Base-by-base conservation (phyloP, 192 early-diverging fungal species). In the Coemansia sp. region DNA sequence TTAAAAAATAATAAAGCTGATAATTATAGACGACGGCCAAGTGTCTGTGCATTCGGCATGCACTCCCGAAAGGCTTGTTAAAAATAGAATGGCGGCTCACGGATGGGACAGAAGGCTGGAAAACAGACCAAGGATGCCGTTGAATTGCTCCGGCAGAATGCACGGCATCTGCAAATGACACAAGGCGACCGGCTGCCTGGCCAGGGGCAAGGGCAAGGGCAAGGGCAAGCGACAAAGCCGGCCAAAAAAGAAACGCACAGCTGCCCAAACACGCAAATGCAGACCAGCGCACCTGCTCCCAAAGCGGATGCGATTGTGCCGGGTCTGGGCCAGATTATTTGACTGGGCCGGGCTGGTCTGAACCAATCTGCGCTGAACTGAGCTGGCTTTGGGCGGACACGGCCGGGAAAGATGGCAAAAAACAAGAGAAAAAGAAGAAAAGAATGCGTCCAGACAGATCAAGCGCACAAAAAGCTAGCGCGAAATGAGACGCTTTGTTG, bases 41-140 rank as follows among this genome's bases (percentile, higher is more conserved):
- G n/a, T 55, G 52, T 20, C 29, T 30, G 52, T 55, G 52, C 52
- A 55, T 55, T 28, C 29, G 52, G 29, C 52, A 55, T 55, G 52
- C 25, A 55, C 52, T 28, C 29, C 25, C 16, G 29, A 55, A 29
- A 55, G 20, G 12, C 52, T 30, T 20, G 48, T 50, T 55, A 55
- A 30, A 55, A 28, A 38, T 38, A 38, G 36, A 29, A 55, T 11
- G 10, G 10, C 36, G 10, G 5, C 36, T 38, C 36, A 38, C 10
- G 10, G 36, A 38, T 38, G 36, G 10, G 36, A 10, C 10, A 38
- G 36, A 4, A 38, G 10, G 10, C 36, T 38, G 10, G 10, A 38
- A 7, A 38, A 38, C 10, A 38, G 10, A 38, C 36, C 4, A 38
- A 38, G 4, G 36, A 7, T 10, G 36, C 36, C 10, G 36, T 10